Percentiles rank a stretch among this genome's conserved stretches.
Evolutionary conservation across 2,329 filamentous ascomycete species (phyloP).

Genomic region (Calcarisporium arbuscula): DNA sequence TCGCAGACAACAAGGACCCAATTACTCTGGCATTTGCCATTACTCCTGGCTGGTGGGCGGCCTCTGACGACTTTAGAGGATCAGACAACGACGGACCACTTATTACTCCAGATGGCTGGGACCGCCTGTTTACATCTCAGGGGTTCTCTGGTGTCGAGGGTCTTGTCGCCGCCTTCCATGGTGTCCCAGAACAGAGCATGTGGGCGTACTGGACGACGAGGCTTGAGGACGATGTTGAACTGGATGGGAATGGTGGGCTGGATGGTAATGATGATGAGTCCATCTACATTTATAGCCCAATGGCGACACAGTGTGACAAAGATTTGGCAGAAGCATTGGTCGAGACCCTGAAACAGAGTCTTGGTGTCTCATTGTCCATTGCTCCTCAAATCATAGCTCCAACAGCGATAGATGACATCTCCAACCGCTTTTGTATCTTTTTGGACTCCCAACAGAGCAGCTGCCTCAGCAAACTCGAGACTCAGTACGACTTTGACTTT

Average conservation of each 20-base stretch:
- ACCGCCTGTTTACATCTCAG: not conserved
- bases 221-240: not conserved
- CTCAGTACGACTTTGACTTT: not conserved
- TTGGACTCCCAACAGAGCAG: not conserved
- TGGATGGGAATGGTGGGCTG: not conserved
- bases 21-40: slow-evolving; percentile 17
- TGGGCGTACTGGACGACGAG: not conserved
- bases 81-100: not conserved
- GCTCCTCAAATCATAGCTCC: not conserved
- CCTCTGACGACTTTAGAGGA: slow-evolving; percentile 1
- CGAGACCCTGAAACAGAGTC: not conserved
- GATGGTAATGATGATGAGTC: not conserved
- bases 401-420: not conserved
- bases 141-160: not conserved
- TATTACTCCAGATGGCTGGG: not conserved
- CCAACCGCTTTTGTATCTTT: not conserved
- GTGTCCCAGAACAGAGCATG: not conserved
- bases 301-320: not conserved
- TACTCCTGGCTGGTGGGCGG: slow-evolving; percentile 27
- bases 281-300: not conserved
- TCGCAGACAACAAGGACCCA: slow-evolving; percentile 1
- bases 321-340: not conserved
- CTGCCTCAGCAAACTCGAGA: not conserved
- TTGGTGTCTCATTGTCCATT: not conserved
- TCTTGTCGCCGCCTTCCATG: not conserved